Conservation (phyloP, 441 rosid genomes). For the Francoa sonchifolia region DNA sequence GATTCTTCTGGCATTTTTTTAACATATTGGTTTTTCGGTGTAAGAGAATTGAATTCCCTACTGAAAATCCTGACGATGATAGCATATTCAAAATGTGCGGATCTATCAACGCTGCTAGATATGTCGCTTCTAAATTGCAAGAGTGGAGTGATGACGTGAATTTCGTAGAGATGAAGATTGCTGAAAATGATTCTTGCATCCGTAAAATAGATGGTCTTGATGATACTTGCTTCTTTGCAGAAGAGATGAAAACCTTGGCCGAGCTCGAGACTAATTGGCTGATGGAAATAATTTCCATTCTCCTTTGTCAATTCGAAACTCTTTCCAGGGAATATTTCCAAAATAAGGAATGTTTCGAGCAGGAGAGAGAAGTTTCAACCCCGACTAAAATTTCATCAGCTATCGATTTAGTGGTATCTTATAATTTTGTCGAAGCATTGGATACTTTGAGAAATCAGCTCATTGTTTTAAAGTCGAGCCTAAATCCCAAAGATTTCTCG, state of each 20-base stretch:
- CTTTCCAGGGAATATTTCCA: constrained; percentile 32
- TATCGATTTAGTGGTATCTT: constrained; percentile 19
- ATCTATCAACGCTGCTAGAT: constrained; percentile 55
- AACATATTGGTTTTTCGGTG: constrained; percentile 39
- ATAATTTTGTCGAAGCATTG: constrained; percentile 35
- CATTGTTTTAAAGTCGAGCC: constrained; percentile 19
- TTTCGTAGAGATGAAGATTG: constrained; percentile 47
- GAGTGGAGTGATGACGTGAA: constrained; percentile 71
- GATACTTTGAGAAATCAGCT: constrained; percentile 42
- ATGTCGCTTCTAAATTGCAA: constrained; percentile 46
- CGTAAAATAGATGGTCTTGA: constrained; percentile 9
- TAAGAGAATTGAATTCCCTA: constrained; percentile 27
- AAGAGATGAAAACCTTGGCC: constrained; percentile 46
- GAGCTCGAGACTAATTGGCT: constrained; percentile 66
- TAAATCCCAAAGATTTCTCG: constrained; percentile 56
- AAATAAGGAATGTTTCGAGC: constrained; percentile 17
- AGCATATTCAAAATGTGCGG: constrained; percentile 37
- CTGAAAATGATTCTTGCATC: constrained; percentile 20
- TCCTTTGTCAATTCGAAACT: constrained; percentile 50
- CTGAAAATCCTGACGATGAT: constrained; percentile 21
- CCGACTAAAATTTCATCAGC: constrained; percentile 7
- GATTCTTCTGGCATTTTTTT: constrained; percentile 56
- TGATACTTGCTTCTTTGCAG: constrained; percentile 39
- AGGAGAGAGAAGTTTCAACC: constrained; percentile 13
- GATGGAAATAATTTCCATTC: constrained; percentile 39